Conservation (phyloP, 1,284 basidiomycete genomes). For the Trametes hirsuta region DNA sequence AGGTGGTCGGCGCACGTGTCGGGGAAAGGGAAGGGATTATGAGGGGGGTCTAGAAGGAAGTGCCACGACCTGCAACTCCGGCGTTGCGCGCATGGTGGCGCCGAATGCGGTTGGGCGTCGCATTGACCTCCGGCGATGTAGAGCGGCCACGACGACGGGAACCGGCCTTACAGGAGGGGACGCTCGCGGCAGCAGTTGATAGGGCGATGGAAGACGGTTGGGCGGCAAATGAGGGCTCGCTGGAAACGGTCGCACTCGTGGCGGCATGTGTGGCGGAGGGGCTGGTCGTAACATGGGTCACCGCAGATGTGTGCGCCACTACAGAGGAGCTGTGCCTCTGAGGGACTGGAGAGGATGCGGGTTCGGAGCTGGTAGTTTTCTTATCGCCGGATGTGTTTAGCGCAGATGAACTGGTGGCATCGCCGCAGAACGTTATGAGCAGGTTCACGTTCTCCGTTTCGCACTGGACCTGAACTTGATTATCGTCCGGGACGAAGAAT, state of each 20-base stretch:
- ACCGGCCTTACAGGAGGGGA: constrained; percentile 6
- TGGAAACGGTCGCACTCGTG: not conserved
- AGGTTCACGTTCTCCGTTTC: constrained; percentile 37
- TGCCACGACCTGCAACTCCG: constrained; percentile 11
- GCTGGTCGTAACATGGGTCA: not conserved
- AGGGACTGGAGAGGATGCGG: not conserved
- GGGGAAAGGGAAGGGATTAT: not conserved
- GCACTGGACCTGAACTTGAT: constrained; percentile 44
- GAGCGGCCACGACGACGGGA: constrained; percentile 18
- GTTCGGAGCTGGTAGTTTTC: not conserved
- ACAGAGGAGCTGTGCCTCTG: constrained; percentile 4
- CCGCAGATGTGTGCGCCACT: constrained; percentile 8
- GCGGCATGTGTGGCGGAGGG: not conserved
- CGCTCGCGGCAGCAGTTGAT: constrained; percentile 3
- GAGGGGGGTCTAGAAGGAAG: constrained; percentile 12
- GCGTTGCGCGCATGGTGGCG: constrained; percentile 27
- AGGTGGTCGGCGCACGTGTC: not conserved
- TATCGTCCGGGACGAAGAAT: constrained; percentile 45
- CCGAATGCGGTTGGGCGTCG: constrained; percentile 9
- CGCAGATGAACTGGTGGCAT: constrained; percentile 16
- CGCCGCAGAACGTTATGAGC: constrained; percentile 39
- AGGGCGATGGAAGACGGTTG: constrained; percentile 6
- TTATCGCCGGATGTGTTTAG: not conserved
- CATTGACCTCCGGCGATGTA: constrained; percentile 1
- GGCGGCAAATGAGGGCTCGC: constrained; percentile 1